Base-by-base conservation (phyloP, 2,329 filamentous ascomycete genomes). In the Sordariomycetes sp. region DNA sequence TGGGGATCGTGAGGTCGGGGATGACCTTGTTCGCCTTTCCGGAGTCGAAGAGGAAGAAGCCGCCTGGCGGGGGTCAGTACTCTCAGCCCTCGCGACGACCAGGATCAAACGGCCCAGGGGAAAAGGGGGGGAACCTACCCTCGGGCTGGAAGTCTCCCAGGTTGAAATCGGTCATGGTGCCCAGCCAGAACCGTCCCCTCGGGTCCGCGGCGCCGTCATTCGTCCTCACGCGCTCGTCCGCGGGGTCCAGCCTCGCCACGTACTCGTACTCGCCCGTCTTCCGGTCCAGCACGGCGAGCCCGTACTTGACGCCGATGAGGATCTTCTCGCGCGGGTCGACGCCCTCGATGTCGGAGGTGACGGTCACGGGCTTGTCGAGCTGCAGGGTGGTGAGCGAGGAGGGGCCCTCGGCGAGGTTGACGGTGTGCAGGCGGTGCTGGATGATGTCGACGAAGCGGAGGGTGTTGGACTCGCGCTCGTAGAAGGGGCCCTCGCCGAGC, bases 191-290 rank as follows among this genome's bases (percentile, higher is more conserved):
- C 37, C 90, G 78, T 35, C 92, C 91, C 61, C 85, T 79, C 28
- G 84, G 85, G 67, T 96, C 91, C 56, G 89, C 84, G 5, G 85
- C 87, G 53, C 91, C 91, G 67, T 96, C 92, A 68, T 96, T 96
- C 70, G 87, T 79, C 59, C 83, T 75, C 69, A 89, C 76, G 24
- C 84, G 73, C 68, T 79, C 73, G 37, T 65, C 62, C 35, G 66
- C 63, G 48, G 74, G 70, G 61, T 69, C 65, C 65, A 82, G 83
- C 60, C 70, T 74, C 61, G 72, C 69, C 59, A 85, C 63, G 61
- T 85, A 77, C 64, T 82, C 75, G 64, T 81, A 81, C 55, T 68
- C 63, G 55, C 78, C 82, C 24, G 78, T 75, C 65, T 72, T 72
- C 61, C 86, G 82, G 68, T 96, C 83, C 64, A 93, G 79, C 57